Percentiles rank a stretch among this genome's conserved stretches.
These are phyloP conservation scores for Gaertneriomyces sp. DNA, from an alignment of 192 early-diverging fungal genomes.

Conservation along the genomic window DNA sequence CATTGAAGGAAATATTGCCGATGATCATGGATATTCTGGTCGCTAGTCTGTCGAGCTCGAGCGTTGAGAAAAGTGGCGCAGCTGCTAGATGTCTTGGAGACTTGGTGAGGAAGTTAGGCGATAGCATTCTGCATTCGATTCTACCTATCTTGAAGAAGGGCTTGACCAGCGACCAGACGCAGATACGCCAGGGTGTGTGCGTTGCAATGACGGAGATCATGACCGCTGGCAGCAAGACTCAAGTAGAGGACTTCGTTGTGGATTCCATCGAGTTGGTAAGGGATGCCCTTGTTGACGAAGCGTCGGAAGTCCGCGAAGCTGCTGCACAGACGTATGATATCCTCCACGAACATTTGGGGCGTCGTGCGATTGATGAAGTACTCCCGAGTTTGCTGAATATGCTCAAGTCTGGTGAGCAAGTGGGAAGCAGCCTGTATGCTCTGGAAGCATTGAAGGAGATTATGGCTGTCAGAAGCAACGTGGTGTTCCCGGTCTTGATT, in stretches of 20 bases:
- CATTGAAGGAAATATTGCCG: slow-evolving; percentile 90
- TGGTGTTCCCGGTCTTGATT: slow-evolving; percentile 97
- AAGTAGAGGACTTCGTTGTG: slow-evolving; percentile 80
- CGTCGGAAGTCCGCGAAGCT: slow-evolving; percentile 82
- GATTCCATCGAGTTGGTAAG: slow-evolving; percentile 79
- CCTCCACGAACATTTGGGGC: slow-evolving; percentile 84
- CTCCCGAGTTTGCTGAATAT: slow-evolving; percentile 83
- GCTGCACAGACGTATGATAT: slow-evolving; percentile 92
- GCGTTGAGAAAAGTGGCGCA: slow-evolving; percentile 74
- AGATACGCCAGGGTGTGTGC: slow-evolving; percentile 87
- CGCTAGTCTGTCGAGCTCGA: slow-evolving; percentile 68
- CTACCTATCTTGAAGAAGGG: slow-evolving; percentile 88
- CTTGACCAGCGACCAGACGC: slow-evolving; percentile 61
- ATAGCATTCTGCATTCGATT: slow-evolving; percentile 78
- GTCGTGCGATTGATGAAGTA: slow-evolving; percentile 90
- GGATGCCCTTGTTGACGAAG: slow-evolving; percentile 80
- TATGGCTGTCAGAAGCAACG: slow-evolving; percentile 93
- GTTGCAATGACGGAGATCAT: slow-evolving; percentile 92
- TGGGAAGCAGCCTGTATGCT: slow-evolving; percentile 54
- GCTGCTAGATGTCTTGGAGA: slow-evolving; percentile 91
- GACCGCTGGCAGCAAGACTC: slow-evolving; percentile 71
- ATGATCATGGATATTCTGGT: slow-evolving; percentile 90
- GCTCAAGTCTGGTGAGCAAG: slow-evolving; percentile 45
- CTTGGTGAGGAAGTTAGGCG: slow-evolving; percentile 91
- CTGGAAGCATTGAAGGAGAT: slow-evolving; percentile 95